Base-by-base conservation (phyloP, 2,329 filamentous ascomycete genomes). In the Zalaria obscura region DNA sequence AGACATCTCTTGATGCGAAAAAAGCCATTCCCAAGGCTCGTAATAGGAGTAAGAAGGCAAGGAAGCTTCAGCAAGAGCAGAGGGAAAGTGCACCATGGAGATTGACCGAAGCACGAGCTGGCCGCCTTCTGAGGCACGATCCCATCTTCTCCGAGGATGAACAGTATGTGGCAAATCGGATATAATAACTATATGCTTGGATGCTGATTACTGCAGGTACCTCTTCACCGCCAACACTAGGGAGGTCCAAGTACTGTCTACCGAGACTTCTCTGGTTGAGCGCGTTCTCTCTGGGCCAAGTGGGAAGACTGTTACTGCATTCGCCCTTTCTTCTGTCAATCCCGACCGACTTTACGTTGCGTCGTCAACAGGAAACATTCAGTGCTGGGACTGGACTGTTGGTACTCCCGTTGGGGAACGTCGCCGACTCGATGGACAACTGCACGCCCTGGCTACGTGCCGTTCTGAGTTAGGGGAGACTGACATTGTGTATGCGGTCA, bases 161-260 rank as follows among this genome's bases (percentile, higher is more conserved):
- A 50, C 67, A 70, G 64, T 72, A 57, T 41, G 45, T 45, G 29
- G 26, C 28, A 6, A 3, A 18, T 18, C 18, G 18, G 18, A 18
- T 18, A 5, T 35, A 32, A 32, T 32, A 7, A 3, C 29, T 32
- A 32, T 32, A n/a, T 7, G 7, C 7, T 7, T 40, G 37, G 3
- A 1, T 25, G 26, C 36, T 63, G 40, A 64, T 52, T 52, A 45
- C 27, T 35, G 25, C 25, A 86, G 84, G 55, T 73, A 80, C 60
- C 58, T 95, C 33, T 78, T 95, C 43, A 60, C 93, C 42, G 75
- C 80, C 28, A 84, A 85, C 53, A 74, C 78, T 45, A 79, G 75
- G 27, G 80, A 80, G 6, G 68, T 95, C 41, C 82, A 87, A 57
- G 72, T 94, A 26, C 93, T 91, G 61, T 83, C 83, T 2, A 76